Percentiles rank a stretch among this genome's conserved stretches.
phyloP scores from a whole-genome alignment of 2,329 filamentous ascomycete genomes.

The Botrytis cinerea region DNA sequence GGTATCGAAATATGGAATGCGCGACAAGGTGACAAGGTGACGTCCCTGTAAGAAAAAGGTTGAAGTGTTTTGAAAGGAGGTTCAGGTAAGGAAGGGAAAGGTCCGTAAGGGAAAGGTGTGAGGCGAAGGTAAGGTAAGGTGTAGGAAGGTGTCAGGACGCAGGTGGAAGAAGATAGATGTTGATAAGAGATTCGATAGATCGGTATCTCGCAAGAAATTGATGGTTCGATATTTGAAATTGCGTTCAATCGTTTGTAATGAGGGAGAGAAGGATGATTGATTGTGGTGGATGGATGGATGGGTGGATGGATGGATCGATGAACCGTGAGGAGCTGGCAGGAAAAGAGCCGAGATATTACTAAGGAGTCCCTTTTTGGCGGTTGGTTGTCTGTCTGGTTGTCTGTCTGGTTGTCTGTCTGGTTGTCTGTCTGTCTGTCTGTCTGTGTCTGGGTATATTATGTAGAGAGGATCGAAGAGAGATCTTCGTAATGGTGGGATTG shows the following conservation, averaged over 20 bases:
- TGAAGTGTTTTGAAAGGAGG: conserved; percentile 6
- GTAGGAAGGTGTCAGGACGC: no score
- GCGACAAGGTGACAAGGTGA: conserved; percentile 22
- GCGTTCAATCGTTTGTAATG: background rate
- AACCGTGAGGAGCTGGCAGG: background rate
- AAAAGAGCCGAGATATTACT: background rate
- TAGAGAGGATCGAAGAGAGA: no score
- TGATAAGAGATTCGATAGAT: conserved; percentile 1
- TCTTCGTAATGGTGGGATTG: background rate
- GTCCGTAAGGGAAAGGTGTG: background rate
- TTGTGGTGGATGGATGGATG: background rate
- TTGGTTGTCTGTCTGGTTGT: background rate
- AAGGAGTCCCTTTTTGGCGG: no score
- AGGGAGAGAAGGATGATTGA: background rate
- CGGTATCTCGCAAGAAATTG: background rate
- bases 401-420: background rate
- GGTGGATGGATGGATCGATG: background rate
- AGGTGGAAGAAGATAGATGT: no score
- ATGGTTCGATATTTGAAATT: conserved; percentile 7
- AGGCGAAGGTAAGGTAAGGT: background rate
- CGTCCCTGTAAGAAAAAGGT: conserved; percentile 14
- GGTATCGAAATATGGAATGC: conserved; percentile 16
- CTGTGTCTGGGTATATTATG: no score
- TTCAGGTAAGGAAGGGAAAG: background rate
- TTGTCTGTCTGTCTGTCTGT: no score